Percentiles rank a stretch among this genome's conserved stretches.
Conservation (phyloP, 305 asterid genomes). For the Fraxinus dipetala region DNA sequence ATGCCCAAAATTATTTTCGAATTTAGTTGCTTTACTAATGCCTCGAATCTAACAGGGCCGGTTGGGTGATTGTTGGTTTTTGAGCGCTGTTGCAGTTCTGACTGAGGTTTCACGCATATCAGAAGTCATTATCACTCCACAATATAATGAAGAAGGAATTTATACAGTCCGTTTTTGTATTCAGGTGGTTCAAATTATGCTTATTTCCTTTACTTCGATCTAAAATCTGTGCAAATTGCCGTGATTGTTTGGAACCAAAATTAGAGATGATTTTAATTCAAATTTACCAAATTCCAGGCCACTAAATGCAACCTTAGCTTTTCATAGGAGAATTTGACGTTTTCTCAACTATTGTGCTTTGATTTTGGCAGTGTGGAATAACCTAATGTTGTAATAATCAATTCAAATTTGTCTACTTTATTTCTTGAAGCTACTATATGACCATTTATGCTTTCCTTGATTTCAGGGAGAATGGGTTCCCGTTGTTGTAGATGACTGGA, state of each 20-base stretch:
- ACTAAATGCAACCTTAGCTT: background rate
- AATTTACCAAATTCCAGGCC: background rate
- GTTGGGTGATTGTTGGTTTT: slow-evolving; percentile 98
- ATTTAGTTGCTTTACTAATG: slow-evolving; percentile 13
- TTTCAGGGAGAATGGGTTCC: slow-evolving; percentile 99
- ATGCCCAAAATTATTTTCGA: background rate
- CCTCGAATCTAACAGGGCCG: slow-evolving; percentile 62
- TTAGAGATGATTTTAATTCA: background rate
- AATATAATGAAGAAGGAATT: slow-evolving; percentile 87
- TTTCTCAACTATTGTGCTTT: background rate
- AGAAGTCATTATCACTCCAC: slow-evolving; percentile 93
- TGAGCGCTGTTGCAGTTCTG: slow-evolving; percentile 98
- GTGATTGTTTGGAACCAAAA: background rate
- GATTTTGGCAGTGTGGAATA: background rate
- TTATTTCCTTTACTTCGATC: background rate
- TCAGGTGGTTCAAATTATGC: slow-evolving; percentile 51
- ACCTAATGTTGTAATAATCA: background rate
- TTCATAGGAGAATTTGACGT: slow-evolving; percentile 5
- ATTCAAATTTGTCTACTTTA: background rate
- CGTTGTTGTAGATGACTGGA: slow-evolving; percentile 98
- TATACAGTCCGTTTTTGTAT: slow-evolving; percentile 97
- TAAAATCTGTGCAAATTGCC: background rate
- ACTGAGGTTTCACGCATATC: slow-evolving; percentile 92
- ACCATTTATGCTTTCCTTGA: background rate
- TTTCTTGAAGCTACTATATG: slow-evolving; percentile 5